Percentiles rank a stretch among this genome's conserved stretches.
These are phyloP conservation scores for Zea luxurians DNA, from an alignment of 176 grass and related monocot genomes.

Conservation along the genomic window DNA sequence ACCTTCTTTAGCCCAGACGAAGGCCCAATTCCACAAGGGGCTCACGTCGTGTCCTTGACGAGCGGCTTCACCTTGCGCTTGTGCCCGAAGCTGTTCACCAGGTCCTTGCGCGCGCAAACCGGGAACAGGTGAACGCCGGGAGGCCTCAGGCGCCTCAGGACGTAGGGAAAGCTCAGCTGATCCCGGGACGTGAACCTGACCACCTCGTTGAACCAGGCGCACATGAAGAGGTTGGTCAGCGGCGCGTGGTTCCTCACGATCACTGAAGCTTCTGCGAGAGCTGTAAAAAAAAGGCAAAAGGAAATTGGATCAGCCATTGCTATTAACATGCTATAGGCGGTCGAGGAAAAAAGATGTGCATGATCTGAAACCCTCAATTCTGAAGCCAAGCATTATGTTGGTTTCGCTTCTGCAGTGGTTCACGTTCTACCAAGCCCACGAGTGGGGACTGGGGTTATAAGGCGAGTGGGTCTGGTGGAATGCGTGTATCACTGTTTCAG, in stretches of 20 bases:
- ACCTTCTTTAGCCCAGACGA: neutral
- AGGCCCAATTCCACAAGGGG: neutral
- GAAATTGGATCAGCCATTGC: conserved; percentile 8
- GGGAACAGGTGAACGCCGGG: conserved; percentile 73
- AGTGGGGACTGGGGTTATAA: neutral
- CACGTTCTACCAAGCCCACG: conserved; percentile 25
- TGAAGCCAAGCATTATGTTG: conserved; percentile 5
- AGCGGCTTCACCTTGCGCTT: conserved; percentile 80
- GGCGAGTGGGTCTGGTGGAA: neutral
- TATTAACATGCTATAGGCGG: conserved; percentile 10
- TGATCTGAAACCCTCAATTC: neutral
- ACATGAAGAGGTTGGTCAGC: conserved; percentile 73
- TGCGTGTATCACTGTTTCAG: conserved; percentile 39
- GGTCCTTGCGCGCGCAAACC: conserved; percentile 77
- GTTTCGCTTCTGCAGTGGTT: conserved; percentile 23
- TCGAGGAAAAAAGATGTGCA: conserved; percentile 31
- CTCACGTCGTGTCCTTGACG: conserved; percentile 46
- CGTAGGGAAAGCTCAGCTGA: conserved; percentile 95
- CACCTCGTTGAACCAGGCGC: conserved; percentile 84
- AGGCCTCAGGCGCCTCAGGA: conserved; percentile 52
- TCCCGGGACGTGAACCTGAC: conserved; percentile 80
- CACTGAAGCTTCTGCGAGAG: conserved; percentile 84
- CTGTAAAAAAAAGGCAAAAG: conserved; percentile 46
- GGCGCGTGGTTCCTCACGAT: conserved; percentile 81
- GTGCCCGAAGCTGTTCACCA: conserved; percentile 80